Evolutionary conservation across 169 alveolate species (phyloP).

Genomic region (Plasmodium gaboni): DNA sequence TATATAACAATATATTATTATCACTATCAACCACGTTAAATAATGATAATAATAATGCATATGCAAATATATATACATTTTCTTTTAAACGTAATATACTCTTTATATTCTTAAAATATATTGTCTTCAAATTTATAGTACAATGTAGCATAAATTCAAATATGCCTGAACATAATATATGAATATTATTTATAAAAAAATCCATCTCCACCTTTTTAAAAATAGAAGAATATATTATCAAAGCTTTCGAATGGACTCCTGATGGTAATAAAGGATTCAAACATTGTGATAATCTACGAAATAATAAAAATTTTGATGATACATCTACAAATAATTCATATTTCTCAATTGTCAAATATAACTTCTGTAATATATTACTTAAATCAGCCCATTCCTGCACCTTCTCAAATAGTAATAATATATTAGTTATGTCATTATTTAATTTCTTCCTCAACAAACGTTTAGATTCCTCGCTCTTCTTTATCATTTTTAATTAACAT

Average conservation of each 20-base stretch:
- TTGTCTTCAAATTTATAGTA: constrained; percentile 90
- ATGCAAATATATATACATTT: constrained; percentile 86
- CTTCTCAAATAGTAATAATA: constrained; percentile 90
- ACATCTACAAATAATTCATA: constrained; percentile 83
- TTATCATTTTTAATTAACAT: constrained; percentile 8
- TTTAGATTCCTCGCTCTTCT: constrained; percentile 32
- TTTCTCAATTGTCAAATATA: constrained; percentile 86
- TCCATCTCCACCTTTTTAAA: constrained; percentile 88
- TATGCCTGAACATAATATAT: constrained; percentile 92
- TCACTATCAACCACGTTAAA: constrained; percentile 90
- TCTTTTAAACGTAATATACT: constrained; percentile 89
- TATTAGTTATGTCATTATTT: constrained; percentile 80
- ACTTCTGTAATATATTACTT: constrained; percentile 90
- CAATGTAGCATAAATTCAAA: constrained; percentile 93
- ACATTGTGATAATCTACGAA: constrained; percentile 94
- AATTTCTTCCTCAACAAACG: constrained; percentile 74
- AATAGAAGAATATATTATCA: constrained; percentile 91
- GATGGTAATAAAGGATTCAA: constrained; percentile 93
- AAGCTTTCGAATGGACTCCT: constrained; percentile 93
- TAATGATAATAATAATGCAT: constrained; percentile 88
- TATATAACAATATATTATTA: constrained; percentile 85
- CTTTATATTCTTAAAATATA: constrained; percentile 89
- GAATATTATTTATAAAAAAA: constrained; percentile 90
- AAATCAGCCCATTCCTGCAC: constrained; percentile 96
- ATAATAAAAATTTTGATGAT: constrained; percentile 89